phyloP scores from a whole-genome alignment of 2,329 filamentous ascomycete species.

The Microcyclospora pomicola region DNA sequence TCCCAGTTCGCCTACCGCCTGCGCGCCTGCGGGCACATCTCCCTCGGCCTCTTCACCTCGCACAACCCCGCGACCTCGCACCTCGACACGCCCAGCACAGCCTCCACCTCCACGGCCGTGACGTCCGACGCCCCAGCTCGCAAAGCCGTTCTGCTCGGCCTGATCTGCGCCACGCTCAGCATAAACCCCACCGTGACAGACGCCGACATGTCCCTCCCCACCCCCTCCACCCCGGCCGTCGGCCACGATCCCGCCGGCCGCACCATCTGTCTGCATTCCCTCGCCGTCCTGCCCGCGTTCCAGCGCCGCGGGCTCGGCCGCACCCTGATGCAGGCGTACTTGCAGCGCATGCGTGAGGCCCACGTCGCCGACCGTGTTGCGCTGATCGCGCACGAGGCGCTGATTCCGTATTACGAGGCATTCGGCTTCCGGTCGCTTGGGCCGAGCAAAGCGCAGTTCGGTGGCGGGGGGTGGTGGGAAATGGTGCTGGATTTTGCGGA shows the following conservation, averaged over 20 bases:
- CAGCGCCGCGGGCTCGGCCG: conserved; percentile 62
- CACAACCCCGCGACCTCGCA: conserved; percentile 25
- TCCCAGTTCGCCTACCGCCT: conserved; percentile 63
- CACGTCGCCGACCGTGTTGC: conserved; percentile 59
- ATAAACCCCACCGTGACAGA: conserved; percentile 52
- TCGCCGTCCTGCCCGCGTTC: conserved; percentile 64
- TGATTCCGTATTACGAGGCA: conserved; percentile 63
- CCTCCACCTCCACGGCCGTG: conserved; percentile 41
- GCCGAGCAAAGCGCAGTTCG: conserved; percentile 55
- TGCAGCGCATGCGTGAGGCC: conserved; percentile 59
- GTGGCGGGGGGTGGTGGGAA: conserved; percentile 68
- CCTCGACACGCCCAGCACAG: conserved; percentile 41
- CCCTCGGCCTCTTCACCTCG: conserved; percentile 66
- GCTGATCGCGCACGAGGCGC: conserved; percentile 60
- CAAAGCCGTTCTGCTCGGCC: conserved; percentile 56
- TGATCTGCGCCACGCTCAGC: conserved; percentile 64
- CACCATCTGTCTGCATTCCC: conserved; percentile 68
- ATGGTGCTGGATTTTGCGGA: conserved; percentile 44
- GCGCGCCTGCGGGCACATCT: conserved; percentile 58
- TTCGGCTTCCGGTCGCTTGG: conserved; percentile 60
- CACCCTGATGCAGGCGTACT: conserved; percentile 60
- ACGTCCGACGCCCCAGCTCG: conserved; percentile 45
- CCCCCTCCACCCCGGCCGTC: conserved; percentile 22
- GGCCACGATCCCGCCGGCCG: conserved; percentile 62
- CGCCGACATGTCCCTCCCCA: conserved; percentile 59